Percentiles rank a stretch among this genome's conserved stretches.
phyloP scores from a whole-genome alignment of 2,329 filamentous ascomycete species.

The Cytospora leucostoma region DNA sequence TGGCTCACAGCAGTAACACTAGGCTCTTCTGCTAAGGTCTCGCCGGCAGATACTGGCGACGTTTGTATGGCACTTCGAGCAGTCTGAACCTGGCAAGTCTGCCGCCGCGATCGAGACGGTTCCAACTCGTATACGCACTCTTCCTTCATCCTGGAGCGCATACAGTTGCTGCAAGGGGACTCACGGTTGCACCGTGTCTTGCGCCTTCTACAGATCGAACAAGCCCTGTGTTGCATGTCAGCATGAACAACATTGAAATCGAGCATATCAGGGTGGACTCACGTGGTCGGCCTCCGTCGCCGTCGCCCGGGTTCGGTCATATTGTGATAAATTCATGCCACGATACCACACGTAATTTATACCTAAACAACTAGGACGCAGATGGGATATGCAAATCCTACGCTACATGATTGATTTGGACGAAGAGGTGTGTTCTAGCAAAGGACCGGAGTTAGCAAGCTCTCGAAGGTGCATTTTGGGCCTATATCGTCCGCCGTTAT shows the following conservation, averaged over 20 bases:
- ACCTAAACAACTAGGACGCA: not conserved
- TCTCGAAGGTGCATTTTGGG: not conserved
- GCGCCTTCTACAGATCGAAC: constrained; percentile 44
- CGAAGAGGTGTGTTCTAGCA: not conserved
- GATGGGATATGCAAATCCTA: not conserved
- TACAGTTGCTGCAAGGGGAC: constrained; percentile 46
- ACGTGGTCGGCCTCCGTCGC: constrained; percentile 26
- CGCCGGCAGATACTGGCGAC: not conserved
- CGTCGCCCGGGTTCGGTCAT: constrained; percentile 28
- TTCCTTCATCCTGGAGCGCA: constrained; percentile 38
- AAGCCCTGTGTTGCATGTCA: constrained; percentile 30
- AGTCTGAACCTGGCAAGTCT: not conserved
- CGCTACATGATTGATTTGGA: not conserved
- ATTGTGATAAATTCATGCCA: not conserved
- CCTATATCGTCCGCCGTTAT: constrained; percentile 7
- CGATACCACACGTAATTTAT: not conserved
- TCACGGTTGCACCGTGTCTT: constrained; percentile 47
- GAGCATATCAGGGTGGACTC: not conserved
- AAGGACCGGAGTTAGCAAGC: not conserved
- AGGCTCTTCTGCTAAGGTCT: not conserved
- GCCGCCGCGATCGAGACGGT: constrained; percentile 19
- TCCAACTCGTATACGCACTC: constrained; percentile 38
- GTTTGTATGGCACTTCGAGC: not conserved
- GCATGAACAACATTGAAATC: not conserved
- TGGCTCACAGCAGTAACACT: not conserved